These are phyloP conservation scores for Mucor mucedo DNA, from an alignment of 371 early-diverging fungal genomes.

Conservation along the genomic window DNA sequence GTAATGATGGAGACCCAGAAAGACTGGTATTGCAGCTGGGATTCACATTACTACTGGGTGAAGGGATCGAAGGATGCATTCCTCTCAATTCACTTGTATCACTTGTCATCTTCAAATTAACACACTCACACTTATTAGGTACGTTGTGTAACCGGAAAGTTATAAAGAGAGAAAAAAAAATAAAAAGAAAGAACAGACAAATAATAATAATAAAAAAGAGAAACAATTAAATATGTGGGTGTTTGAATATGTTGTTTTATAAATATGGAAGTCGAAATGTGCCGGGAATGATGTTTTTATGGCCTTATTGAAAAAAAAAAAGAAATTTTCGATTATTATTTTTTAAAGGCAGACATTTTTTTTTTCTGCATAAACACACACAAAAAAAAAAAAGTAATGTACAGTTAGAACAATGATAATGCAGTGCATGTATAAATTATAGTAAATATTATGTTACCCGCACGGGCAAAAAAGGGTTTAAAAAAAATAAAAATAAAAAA, in stretches of 20 bases:
- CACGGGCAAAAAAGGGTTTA: too few species aligned
- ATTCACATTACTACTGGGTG: slow-evolving; percentile 21
- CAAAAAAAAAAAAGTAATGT: not conserved
- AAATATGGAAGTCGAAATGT: slow-evolving; percentile 13
- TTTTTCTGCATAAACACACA: slow-evolving; percentile 3
- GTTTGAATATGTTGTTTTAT: slow-evolving; percentile 3
- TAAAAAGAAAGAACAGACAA: slow-evolving; percentile 5
- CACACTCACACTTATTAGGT: too few species aligned
- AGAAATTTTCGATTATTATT: slow-evolving; percentile 3
- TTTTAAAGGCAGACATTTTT: slow-evolving; percentile 16
- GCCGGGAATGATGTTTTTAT: slow-evolving; percentile 28
- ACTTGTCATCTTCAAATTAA: slow-evolving; percentile 6
- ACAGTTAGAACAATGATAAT: too few species aligned
- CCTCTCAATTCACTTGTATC: not conserved
- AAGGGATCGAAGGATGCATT: slow-evolving; percentile 7
- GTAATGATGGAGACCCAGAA: slow-evolving; percentile 13
- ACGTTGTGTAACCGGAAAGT: slow-evolving; percentile 10
- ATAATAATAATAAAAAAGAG: slow-evolving; percentile 20
- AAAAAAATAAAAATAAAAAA: not conserved
- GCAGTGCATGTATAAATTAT: too few species aligned
- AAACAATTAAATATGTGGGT: slow-evolving; percentile 12
- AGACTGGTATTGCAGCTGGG: slow-evolving; percentile 18
- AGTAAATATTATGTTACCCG: too few species aligned
- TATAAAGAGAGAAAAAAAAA: slow-evolving; percentile 18
- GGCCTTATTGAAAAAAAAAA: slow-evolving; percentile 21